Evolutionary conservation across 768 basidiomycete genomes (phyloP).

Genomic region (Russula dissimulans): DNA sequence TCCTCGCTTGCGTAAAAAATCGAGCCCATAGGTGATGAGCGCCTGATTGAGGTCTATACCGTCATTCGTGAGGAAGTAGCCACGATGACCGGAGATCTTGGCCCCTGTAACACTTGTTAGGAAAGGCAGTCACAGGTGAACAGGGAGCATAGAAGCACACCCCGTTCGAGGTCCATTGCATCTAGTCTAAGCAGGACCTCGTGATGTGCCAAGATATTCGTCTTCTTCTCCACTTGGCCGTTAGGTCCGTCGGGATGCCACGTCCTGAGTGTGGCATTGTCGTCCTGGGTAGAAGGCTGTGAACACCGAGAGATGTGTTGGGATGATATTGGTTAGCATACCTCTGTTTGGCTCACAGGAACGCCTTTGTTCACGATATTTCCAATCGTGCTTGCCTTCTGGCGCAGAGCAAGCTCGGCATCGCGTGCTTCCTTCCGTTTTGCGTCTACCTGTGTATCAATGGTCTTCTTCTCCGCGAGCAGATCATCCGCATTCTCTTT

Average conservation of each 20-base stretch:
- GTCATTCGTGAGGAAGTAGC: conserved; percentile 92
- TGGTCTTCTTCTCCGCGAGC: conserved; percentile 70
- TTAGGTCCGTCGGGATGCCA: conserved; percentile 81
- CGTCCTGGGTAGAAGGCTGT: conserved; percentile 51
- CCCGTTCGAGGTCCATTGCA: conserved; percentile 95
- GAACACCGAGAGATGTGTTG: background rate
- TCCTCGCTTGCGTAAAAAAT: conserved; percentile 72
- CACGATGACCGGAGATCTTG: conserved; percentile 91
- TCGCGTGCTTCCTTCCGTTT: conserved; percentile 72
- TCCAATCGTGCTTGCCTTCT: conserved; percentile 73
- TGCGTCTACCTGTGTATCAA: conserved; percentile 72
- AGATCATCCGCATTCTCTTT: conserved; percentile 89
- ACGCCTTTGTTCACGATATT: conserved; percentile 87
- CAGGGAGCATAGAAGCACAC: conserved; percentile 31
- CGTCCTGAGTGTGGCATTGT: conserved; percentile 71
- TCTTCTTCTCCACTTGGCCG: conserved; percentile 59
- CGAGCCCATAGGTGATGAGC: conserved; percentile 86
- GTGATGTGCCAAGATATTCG: conserved; percentile 90
- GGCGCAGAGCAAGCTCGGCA: conserved; percentile 67
- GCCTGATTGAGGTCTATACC: conserved; percentile 98
- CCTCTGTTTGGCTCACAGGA: conserved; percentile 84
- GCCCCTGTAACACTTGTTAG: conserved; percentile 43
- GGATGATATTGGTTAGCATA: conserved; percentile 27
- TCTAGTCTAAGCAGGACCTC: conserved; percentile 91
- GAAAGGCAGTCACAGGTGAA: background rate